Percentiles rank a stretch among this genome's conserved stretches.
Evolutionary conservation across 148 eudicot genomes (phyloP).

Genomic region (Cornus kousa): DNA sequence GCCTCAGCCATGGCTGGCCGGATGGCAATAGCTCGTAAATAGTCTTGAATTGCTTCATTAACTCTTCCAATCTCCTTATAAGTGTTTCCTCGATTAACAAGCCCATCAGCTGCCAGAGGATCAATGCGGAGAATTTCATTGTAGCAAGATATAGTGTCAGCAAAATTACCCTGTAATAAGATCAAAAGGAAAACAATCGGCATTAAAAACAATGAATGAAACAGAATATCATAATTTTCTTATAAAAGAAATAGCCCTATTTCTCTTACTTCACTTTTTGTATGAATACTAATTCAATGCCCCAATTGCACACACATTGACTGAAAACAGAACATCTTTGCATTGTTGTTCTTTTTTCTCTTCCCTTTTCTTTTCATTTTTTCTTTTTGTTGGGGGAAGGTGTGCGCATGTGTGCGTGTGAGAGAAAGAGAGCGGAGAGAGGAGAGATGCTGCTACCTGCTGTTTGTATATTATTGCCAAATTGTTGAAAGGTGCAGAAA

Average conservation of each 20-base stretch:
- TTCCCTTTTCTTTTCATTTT: background rate
- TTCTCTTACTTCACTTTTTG: background rate
- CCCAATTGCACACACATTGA: background rate
- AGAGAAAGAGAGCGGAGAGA: background rate
- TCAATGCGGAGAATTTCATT: constrained; percentile 90
- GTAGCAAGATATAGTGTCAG: constrained; percentile 89
- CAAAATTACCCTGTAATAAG: constrained; percentile 68
- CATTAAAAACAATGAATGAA: background rate
- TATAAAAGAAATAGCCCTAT: background rate
- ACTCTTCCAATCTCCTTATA: constrained; percentile 91
- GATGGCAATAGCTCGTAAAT: constrained; percentile 66
- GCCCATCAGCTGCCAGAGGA: constrained; percentile 88
- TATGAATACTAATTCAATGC: background rate
- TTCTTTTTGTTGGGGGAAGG: background rate
- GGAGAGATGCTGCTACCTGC: constrained; percentile 50
- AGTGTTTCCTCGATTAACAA: constrained; percentile 88
- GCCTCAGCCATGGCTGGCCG: constrained; percentile 98
- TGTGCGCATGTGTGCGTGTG: too few relatives aligned
- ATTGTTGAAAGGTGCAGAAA: constrained; percentile 94
- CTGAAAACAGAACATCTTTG: background rate
- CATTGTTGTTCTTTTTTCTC: too few relatives aligned
- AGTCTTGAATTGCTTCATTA: constrained; percentile 94
- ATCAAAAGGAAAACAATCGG: background rate
- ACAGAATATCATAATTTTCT: background rate
- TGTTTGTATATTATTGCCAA: constrained; percentile 91